A percentile compares a stretch with the other conserved stretches of the same genome.
Evolutionary conservation across 2,329 filamentous ascomycete genomes (phyloP).

Genomic region (Apiospora aurea): DNA sequence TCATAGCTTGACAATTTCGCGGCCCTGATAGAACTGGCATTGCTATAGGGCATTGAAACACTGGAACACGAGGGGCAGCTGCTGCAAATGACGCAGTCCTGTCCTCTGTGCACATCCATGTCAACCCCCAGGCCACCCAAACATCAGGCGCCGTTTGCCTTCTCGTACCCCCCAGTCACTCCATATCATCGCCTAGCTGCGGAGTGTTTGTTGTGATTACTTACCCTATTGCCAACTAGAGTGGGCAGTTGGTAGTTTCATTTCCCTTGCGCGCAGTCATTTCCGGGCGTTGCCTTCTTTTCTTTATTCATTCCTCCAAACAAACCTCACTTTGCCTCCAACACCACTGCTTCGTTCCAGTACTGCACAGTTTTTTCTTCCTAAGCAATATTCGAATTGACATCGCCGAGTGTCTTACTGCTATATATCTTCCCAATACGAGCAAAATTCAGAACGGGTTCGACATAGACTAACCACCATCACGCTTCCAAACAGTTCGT

Average conservation of each 20-base stretch:
- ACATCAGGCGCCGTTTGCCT: constrained; percentile 3
- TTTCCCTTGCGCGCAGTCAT: not conserved
- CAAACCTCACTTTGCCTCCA: not conserved
- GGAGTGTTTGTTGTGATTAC: constrained; percentile 19
- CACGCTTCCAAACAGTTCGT: constrained; percentile 73
- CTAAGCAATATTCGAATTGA: not conserved
- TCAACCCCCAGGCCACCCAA: constrained; percentile 5
- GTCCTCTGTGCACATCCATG: not conserved
- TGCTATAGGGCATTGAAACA: constrained; percentile 17
- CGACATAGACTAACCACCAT: not conserved
- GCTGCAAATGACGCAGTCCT: constrained; percentile 15
- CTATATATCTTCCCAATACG: not conserved
- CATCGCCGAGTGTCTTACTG: not conserved
- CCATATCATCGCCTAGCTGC: constrained; percentile 11
- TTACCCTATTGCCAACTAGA: constrained; percentile 6
- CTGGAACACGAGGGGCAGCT: constrained; percentile 18
- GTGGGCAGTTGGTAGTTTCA: constrained; percentile 13
- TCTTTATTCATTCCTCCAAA: constrained; percentile 11
- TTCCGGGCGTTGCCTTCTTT: not conserved
- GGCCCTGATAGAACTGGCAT: not conserved
- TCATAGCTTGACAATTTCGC: constrained; percentile 12
- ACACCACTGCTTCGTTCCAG: not conserved
- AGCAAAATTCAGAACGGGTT: not conserved
- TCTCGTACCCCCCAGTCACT: constrained; percentile 4
- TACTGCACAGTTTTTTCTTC: not conserved